These are phyloP conservation scores for Sphagnum magellanicum DNA, from an alignment of 228 moss, liverwort and hornwort species.

Conservation along the genomic window DNA sequence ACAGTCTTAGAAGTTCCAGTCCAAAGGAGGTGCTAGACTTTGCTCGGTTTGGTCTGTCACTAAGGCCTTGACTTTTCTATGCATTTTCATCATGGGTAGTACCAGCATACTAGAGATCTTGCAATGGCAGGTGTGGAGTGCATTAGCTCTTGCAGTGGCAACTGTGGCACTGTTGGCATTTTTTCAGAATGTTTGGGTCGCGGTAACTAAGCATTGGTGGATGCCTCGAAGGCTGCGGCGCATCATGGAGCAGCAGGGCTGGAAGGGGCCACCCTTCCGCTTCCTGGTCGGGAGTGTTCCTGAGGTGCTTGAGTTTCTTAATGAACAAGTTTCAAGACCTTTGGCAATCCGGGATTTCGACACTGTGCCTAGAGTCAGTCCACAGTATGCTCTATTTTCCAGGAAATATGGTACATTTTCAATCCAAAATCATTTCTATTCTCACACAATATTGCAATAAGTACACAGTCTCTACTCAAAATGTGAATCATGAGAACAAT, in stretches of 20 bases:
- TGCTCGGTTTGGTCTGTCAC: too few species aligned
- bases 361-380: constrained; percentile 17
- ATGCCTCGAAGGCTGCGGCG: constrained; percentile 22
- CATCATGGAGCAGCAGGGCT: constrained; percentile 35
- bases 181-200: constrained; percentile 1
- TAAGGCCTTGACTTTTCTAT: too few species aligned
- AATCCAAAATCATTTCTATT: too few species aligned
- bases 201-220: constrained; percentile 13
- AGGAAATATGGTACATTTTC: too few species aligned
- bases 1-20: too few species aligned
- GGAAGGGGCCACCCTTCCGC: constrained; percentile 24
- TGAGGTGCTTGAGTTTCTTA: constrained; percentile 13
- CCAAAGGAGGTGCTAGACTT: too few species aligned
- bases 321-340: constrained; percentile 6
- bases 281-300: constrained; percentile 19
- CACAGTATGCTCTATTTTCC: constrained; percentile 21
- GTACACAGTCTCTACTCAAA: too few species aligned
- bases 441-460: too few species aligned
- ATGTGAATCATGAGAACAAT: too few species aligned
- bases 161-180: constrained; percentile 10
- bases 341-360: constrained; percentile 28
- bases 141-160: constrained; percentile 16
- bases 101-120: too few species aligned
- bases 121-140: constrained; percentile 5
- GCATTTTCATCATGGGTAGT: too few species aligned